phyloP scores from a whole-genome alignment of 129 eudicot genomes.

The Flaveria bidentis region DNA sequence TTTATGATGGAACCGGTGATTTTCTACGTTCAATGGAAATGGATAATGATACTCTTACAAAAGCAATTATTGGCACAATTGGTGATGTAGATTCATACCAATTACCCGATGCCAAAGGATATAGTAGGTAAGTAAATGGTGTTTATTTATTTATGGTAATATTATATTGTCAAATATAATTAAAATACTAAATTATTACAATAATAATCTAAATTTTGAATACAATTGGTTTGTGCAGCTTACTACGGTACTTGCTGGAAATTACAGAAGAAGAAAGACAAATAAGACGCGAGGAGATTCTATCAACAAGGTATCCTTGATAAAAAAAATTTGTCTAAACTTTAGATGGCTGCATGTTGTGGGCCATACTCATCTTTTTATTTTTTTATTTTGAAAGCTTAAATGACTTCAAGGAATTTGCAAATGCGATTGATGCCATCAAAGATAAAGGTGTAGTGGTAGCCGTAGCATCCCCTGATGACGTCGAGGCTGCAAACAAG shows the following conservation, averaged over 20 bases:
- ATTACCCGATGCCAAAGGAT: constrained; percentile 97
- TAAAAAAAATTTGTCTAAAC: not conserved
- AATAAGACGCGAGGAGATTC: constrained; percentile 86
- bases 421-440: constrained; percentile 67
- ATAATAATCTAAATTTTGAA: not conserved
- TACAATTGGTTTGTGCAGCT: constrained; percentile 50
- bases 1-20: constrained; percentile 83
- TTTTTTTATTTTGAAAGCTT: constrained; percentile 39
- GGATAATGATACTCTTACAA: constrained; percentile 88
- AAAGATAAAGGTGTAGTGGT: constrained; percentile 89
- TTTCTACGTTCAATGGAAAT: constrained; percentile 76
- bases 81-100: constrained; percentile 98
- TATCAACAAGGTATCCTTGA: constrained; percentile 73
- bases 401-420: constrained; percentile 88
- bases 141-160: not conserved
- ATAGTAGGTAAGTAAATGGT: constrained; percentile 67
- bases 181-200: not conserved
- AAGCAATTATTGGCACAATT: constrained; percentile 97
- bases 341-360: constrained; percentile 1
- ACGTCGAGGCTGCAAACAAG: constrained; percentile 89
- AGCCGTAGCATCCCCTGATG: constrained; percentile 95
- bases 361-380: no score
- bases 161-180: not conserved
- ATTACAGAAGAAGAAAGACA: constrained; percentile 91
- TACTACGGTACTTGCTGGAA: constrained; percentile 76